phyloP scores from a whole-genome alignment of 2,329 filamentous ascomycete species.

The Aschersonia sp. region DNA sequence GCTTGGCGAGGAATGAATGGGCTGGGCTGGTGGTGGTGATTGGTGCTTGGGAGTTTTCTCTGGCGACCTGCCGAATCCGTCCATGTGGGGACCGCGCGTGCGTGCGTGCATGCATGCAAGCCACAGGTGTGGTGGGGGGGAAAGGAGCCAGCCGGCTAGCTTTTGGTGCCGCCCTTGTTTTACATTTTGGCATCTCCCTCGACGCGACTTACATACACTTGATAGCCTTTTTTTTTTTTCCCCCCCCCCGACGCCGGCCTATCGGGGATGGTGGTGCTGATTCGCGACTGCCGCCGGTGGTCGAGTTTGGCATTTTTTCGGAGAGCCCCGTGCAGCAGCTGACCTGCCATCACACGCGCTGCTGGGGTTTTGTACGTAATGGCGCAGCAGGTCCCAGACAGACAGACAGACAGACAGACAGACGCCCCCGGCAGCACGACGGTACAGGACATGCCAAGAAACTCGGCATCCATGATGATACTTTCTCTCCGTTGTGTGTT shows the following conservation, averaged over 20 bases:
- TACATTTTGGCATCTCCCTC: too few relatives aligned
- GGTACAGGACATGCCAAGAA: background rate
- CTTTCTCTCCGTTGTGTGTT: background rate
- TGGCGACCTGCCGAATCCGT: conserved; percentile 4
- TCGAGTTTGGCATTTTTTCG: background rate
- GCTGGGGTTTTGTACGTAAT: conserved; percentile 4
- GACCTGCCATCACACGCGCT: conserved; percentile 6
- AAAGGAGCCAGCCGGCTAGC: too few relatives aligned
- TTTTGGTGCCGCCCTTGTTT: too few relatives aligned
- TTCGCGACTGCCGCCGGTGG: background rate
- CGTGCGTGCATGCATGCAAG: too few relatives aligned
- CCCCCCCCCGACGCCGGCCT: too few relatives aligned
- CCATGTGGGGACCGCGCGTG: background rate
- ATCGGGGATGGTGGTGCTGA: too few relatives aligned
- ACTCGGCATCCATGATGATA: background rate
- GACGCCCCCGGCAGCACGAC: too few relatives aligned
- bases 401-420: too few relatives aligned
- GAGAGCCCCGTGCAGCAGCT: conserved; percentile 3
- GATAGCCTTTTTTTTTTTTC: background rate
- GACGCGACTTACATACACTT: too few relatives aligned
- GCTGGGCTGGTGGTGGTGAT: background rate
- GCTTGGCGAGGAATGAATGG: background rate
- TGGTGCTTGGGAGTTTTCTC: background rate
- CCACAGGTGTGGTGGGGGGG: too few relatives aligned
- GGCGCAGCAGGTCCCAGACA: conserved; percentile 2